Percentiles rank a stretch among this genome's conserved stretches.
These are phyloP conservation scores for Calamus simplicifolius DNA, from an alignment of 176 grass and related monocot genomes.

Conservation along the genomic window DNA sequence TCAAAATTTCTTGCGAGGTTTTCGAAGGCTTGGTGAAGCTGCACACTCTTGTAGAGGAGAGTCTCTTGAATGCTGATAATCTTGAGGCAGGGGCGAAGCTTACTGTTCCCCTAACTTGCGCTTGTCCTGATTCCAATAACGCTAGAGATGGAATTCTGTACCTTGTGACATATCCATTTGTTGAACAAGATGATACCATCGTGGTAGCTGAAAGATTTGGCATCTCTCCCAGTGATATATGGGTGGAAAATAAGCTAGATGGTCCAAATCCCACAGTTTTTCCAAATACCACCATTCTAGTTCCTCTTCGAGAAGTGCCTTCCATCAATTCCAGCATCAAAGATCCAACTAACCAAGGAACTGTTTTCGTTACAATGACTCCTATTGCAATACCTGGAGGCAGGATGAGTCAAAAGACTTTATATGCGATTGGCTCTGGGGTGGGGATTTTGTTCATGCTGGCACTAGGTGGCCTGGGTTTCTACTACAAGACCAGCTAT, in stretches of 20 bases:
- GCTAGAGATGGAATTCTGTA: not conserved
- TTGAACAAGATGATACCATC: not conserved
- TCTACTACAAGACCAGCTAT: not conserved
- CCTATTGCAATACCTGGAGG: not conserved
- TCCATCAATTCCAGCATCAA: not conserved
- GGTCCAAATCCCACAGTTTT: not conserved
- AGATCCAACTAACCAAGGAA: not conserved
- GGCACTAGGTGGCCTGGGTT: not conserved
- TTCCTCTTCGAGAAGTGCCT: not conserved
- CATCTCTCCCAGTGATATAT: not conserved
- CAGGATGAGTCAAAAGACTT: not conserved
- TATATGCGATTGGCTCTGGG: not conserved
- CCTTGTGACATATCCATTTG: conserved; percentile 3
- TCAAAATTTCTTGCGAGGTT: not conserved
- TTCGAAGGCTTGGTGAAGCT: not conserved
- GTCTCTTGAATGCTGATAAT: not conserved
- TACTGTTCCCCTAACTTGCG: not conserved
- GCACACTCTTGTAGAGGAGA: not conserved
- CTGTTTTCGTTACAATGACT: not conserved
- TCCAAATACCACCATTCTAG: not conserved
- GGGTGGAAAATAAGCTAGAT: not conserved
- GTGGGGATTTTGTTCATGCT: not conserved
- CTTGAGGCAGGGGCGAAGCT: not conserved
- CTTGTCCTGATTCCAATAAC: conserved; percentile 1
- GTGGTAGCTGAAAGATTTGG: conserved; percentile 3